A percentile compares a stretch with the other conserved stretches of the same genome.
phyloP scores from a whole-genome alignment of 352 stramenopile species.

The Pythium rhizo-oryzae region DNA sequence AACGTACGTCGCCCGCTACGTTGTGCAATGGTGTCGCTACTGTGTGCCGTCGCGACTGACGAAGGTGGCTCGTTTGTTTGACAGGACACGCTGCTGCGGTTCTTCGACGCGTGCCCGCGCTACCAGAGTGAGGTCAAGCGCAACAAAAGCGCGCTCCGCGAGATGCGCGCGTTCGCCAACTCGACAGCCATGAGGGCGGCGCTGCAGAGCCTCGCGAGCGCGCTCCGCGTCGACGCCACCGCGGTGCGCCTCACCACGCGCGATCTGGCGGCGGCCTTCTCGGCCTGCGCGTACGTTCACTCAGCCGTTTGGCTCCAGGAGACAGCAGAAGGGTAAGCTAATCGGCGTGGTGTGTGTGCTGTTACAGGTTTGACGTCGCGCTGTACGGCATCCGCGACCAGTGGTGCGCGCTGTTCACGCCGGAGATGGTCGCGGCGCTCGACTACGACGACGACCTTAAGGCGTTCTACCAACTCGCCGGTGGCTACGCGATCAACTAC shows the following conservation, averaged over 20 bases:
- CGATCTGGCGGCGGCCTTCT: conserved; percentile 56
- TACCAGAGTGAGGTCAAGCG: conserved; percentile 64
- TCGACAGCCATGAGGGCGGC: conserved; percentile 40
- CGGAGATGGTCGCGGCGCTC: conserved; percentile 41
- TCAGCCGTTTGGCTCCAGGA: too few relatives aligned
- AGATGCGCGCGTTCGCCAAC: conserved; percentile 44
- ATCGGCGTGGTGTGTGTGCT: background rate
- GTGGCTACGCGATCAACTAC: conserved; percentile 71
- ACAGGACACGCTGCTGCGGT: conserved; percentile 61
- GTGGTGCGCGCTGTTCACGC: conserved; percentile 65
- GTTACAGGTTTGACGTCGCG: conserved; percentile 61
- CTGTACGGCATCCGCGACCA: conserved; percentile 50
- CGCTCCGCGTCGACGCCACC: conserved; percentile 39
- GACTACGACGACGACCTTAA: conserved; percentile 76
- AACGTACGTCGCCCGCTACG: conserved; percentile 30
- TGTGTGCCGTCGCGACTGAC: background rate
- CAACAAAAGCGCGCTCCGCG: conserved; percentile 45
- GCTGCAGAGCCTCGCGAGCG: conserved; percentile 29
- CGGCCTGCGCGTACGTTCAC: conserved; percentile 59
- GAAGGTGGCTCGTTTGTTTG: background rate
- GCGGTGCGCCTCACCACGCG: conserved; percentile 28
- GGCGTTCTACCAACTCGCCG: conserved; percentile 65
- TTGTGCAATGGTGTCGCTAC: background rate
- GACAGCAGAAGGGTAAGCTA: background rate
- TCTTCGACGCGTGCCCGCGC: conserved; percentile 66